Evolutionary conservation across 1,284 basidiomycete genomes (phyloP), one percentile per base, ranked within the genome.

Genomic region (Ustanciosporium gigantosporum): DNA sequence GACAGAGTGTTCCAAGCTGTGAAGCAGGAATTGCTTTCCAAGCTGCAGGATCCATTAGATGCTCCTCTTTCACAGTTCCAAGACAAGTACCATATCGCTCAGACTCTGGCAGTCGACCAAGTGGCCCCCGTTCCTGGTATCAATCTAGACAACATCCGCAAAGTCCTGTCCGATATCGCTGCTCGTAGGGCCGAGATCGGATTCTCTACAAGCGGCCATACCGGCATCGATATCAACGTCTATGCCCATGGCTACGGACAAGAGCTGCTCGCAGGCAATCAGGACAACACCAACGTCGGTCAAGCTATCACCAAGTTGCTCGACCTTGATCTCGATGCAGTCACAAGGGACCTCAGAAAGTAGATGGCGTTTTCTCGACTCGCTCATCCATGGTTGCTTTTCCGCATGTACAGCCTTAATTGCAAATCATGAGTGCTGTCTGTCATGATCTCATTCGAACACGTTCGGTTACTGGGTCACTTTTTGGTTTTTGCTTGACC

Each of bases 181-280:
- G 58, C 61, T 7, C 46, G 77, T 20, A 48, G 79, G 23, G 79
- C 79, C 19, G 78, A 80, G 40, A 49, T 80, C 19, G 79, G 79
- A 0, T 80, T 79, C 76, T 73, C 69, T 4, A 80, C 78, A 0
- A 65, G 70, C n/a, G 79, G 79, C 0, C 79, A 80, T 43, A 77
- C 75, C 16, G 79, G 77, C n/a, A 73, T 80, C 25, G 79, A 80
- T 43, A 78, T 80, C 34, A 78, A 79, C 25, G 68, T 80, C 3
- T 80, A 79, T 41, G 76, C 75, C 21, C 64, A 73, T 20, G 78
- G 78, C 1, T 45, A 51, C 24, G 66, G 67, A 17, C 23, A 66
- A 35, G 37, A 57, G 31, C 60, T 65, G 1, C 46, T 80, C 5
- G 35, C 45, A 0, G 79, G 79, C 2, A 79, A 78, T 45, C 61